Conservation (phyloP, 306 rosid species). For the Myrica gale region DNA sequence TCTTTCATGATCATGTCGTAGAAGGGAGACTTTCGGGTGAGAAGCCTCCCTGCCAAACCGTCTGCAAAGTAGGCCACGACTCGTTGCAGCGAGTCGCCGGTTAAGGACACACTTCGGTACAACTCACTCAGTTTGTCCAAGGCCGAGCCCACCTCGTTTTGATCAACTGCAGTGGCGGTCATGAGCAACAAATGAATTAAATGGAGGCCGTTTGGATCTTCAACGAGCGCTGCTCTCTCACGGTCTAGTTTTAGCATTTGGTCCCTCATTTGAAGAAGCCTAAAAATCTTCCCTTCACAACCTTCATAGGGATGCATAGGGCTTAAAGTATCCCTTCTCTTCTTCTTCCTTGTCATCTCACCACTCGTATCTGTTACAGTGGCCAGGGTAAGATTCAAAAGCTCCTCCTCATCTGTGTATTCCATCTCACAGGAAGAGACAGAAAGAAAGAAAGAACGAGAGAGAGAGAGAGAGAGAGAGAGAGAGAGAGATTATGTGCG, state of each 20-base stretch:
- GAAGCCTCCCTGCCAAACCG: slow-evolving; percentile 54
- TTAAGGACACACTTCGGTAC: slow-evolving; percentile 49
- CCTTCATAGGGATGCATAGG: slow-evolving; percentile 38
- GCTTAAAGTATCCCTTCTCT: slow-evolving; percentile 30
- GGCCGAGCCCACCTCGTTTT: slow-evolving; percentile 41
- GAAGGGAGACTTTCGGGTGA: slow-evolving; percentile 61
- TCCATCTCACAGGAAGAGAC: slow-evolving; percentile 32
- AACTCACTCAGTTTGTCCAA: slow-evolving; percentile 48
- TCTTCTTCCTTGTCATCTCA: slow-evolving; percentile 54
- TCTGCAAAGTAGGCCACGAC: slow-evolving; percentile 68
- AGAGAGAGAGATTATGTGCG: background rate
- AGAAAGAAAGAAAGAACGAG: slow-evolving; percentile 18
- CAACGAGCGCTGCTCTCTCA: slow-evolving; percentile 22
- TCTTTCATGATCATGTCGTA: slow-evolving; percentile 60
- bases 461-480: background rate
- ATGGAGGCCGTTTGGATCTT: slow-evolving; percentile 48
- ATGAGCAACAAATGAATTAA: slow-evolving; percentile 59
- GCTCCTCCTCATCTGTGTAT: slow-evolving; percentile 58
- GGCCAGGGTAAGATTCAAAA: slow-evolving; percentile 72
- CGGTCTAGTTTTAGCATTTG: slow-evolving; percentile 56
- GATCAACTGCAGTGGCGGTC: slow-evolving; percentile 50
- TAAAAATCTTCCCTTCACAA: slow-evolving; percentile 59
- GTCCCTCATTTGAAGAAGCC: slow-evolving; percentile 70
- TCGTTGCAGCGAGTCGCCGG: slow-evolving; percentile 62
- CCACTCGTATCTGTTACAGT: slow-evolving; percentile 36